These are phyloP conservation scores for Cyberlindnera bimundalis DNA, from an alignment of 805 yeast species.

Conservation along the genomic window DNA sequence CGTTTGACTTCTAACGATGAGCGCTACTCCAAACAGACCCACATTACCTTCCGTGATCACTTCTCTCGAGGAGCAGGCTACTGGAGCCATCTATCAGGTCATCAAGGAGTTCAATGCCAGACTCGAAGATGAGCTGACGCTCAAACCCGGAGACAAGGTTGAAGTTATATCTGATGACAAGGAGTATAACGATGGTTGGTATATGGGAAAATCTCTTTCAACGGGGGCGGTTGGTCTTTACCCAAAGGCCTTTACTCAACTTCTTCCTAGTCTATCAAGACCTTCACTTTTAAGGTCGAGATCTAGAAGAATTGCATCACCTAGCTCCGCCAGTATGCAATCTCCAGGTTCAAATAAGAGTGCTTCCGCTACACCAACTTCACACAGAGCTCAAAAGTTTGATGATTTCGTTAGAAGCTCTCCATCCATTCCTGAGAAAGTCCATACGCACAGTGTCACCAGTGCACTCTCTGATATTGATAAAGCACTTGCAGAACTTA, in stretches of 20 bases:
- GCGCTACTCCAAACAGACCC: slow-evolving; percentile 1
- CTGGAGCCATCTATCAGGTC: slow-evolving; percentile 45
- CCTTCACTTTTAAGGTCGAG: slow-evolving; percentile 54
- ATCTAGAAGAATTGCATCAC: slow-evolving; percentile 47
- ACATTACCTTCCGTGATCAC: slow-evolving; percentile 15
- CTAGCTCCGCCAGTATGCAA: slow-evolving; percentile 19
- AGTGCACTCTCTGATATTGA: slow-evolving; percentile 70
- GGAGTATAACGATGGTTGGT: slow-evolving; percentile 97
- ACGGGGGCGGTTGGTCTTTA: slow-evolving; percentile 81
- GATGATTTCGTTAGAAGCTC: slow-evolving; percentile 10
- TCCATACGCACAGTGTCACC: slow-evolving; percentile 31
- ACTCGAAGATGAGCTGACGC: slow-evolving; percentile 82
- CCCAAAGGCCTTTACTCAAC: slow-evolving; percentile 83
- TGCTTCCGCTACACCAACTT: slow-evolving; percentile 13
- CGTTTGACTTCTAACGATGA: background rate
- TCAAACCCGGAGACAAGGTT: slow-evolving; percentile 78
- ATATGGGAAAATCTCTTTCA: slow-evolving; percentile 74
- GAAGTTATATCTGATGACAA: slow-evolving; percentile 90
- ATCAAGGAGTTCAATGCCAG: slow-evolving; percentile 86
- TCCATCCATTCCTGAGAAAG: slow-evolving; percentile 5
- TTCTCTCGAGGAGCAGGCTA: slow-evolving; percentile 19
- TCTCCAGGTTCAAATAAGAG: slow-evolving; percentile 19
- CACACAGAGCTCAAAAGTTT: slow-evolving; percentile 13
- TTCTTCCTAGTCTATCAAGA: slow-evolving; percentile 34
- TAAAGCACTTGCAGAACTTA: slow-evolving; percentile 63